Percentiles rank a stretch among this genome's conserved stretches.
phyloP scores from a whole-genome alignment of 1,139 yeast species.

The Pichia sp. region DNA sequence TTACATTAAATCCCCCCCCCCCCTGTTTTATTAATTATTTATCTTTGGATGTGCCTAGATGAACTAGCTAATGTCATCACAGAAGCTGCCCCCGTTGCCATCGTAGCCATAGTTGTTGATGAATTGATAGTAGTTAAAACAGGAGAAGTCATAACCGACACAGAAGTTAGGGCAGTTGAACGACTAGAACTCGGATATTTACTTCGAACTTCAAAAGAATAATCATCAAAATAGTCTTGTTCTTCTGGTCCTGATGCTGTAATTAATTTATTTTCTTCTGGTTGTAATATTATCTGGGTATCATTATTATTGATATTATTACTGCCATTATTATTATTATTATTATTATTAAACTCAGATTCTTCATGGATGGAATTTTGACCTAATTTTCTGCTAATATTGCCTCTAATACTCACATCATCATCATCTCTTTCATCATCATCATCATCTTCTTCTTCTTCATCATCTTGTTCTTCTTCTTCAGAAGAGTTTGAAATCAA shows the following conservation, averaged over 20 bases:
- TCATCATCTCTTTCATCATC: neutral
- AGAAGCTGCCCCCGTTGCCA: slow-evolving; percentile 42
- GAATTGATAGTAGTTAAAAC: slow-evolving; percentile 12
- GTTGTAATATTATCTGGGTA: too few species aligned
- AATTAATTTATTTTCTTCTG: neutral
- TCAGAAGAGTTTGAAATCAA: slow-evolving; percentile 13
- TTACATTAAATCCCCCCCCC: too few species aligned
- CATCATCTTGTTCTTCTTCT: slow-evolving; percentile 10
- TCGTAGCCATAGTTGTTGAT: slow-evolving; percentile 16
- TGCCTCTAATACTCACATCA: neutral
- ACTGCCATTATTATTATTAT: slow-evolving; percentile 15
- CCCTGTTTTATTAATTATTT: too few species aligned
- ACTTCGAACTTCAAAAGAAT: slow-evolving; percentile 3
- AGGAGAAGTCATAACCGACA: slow-evolving; percentile 24
- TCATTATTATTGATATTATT: too few species aligned
- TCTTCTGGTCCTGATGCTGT: neutral
- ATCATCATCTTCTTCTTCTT: neutral
- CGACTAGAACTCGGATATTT: slow-evolving; percentile 17
- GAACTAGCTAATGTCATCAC: slow-evolving; percentile 51
- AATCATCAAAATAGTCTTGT: neutral
- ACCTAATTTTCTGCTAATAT: neutral
- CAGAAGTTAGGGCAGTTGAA: slow-evolving; percentile 49
- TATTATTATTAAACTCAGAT: neutral
- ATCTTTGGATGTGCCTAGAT: slow-evolving; percentile 33
- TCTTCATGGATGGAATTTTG: slow-evolving; percentile 32